Evolutionary conservation across 495 filamentous ascomycete species (phyloP).

Genomic region (Lasiosphaeria hispida): DNA sequence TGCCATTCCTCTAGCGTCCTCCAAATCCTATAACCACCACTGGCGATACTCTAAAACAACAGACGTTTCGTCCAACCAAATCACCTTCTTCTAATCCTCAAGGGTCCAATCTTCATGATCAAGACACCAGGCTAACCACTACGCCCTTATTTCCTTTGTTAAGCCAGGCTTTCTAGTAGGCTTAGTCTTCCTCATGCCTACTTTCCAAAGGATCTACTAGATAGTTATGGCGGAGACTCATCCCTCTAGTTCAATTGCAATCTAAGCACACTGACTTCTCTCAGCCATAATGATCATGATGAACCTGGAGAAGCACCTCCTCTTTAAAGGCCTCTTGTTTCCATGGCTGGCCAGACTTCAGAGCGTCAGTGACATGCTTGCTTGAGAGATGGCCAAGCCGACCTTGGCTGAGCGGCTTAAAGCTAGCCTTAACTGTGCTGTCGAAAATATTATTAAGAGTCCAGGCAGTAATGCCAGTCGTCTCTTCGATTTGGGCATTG

Average conservation of each 20-base stretch:
- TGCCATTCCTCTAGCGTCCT: conserved; percentile 12
- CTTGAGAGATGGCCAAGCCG: too few species aligned
- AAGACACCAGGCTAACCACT: neutral
- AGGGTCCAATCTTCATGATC: conserved; percentile 1
- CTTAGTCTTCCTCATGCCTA: neutral
- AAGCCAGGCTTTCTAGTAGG: neutral
- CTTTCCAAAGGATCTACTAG: neutral
- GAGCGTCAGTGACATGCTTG: too few species aligned
- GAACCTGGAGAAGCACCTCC: neutral
- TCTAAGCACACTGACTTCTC: neutral
- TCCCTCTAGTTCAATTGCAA: neutral
- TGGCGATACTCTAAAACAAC: conserved; percentile 20
- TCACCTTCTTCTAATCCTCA: conserved; percentile 13
- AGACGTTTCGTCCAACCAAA: conserved; percentile 27
- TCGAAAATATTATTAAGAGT: too few species aligned
- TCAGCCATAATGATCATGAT: neutral
- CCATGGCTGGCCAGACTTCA: neutral
- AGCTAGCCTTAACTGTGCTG: too few species aligned
- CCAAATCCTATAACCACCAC: conserved; percentile 23
- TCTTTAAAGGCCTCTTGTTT: neutral
- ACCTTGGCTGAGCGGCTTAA: too few species aligned
- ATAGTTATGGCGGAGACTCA: neutral
- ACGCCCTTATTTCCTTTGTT: neutral
- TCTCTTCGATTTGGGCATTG: too few species aligned
- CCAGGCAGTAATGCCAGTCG: too few species aligned